Percentiles rank a stretch among this genome's conserved stretches.
Evolutionary conservation across 768 basidiomycete genomes (phyloP).

Genomic region (Tylopilus subfusipes): DNA sequence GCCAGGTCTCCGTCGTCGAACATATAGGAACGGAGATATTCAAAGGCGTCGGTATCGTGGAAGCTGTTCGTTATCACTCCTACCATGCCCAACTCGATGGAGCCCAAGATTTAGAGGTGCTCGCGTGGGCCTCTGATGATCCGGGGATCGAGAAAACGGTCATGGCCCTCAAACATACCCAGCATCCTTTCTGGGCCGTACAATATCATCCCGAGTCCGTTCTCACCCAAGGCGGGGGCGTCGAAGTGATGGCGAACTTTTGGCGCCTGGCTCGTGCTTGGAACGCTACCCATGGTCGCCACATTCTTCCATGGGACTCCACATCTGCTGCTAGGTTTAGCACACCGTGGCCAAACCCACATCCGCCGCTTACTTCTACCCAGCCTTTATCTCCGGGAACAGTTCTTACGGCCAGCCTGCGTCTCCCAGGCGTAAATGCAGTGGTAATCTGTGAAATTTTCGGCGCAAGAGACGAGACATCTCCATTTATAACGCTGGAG

Average conservation of each 20-base stretch:
- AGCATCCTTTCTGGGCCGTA: constrained; percentile 78
- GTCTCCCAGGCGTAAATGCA: constrained; percentile 41
- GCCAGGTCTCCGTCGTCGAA: constrained; percentile 62
- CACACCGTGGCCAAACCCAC: constrained; percentile 54
- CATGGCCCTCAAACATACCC: constrained; percentile 68
- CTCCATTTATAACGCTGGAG: constrained; percentile 70
- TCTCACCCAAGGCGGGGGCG: constrained; percentile 64
- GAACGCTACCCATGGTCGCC: constrained; percentile 40
- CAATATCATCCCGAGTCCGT: constrained; percentile 90
- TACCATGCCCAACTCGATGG: constrained; percentile 55
- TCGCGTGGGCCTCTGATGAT: constrained; percentile 73
- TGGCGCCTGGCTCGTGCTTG: constrained; percentile 66
- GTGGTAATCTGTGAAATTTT: constrained; percentile 57
- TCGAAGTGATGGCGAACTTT: constrained; percentile 69
- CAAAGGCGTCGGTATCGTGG: constrained; percentile 46
- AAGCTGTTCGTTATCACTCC: constrained; percentile 79
- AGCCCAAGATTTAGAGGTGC: constrained; percentile 50
- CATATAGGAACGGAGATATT: constrained; percentile 64
- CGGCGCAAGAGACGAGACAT: constrained; percentile 52
- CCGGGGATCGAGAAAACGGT: constrained; percentile 64
- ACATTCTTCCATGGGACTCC: constrained; percentile 40
- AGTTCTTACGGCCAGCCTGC: constrained; percentile 40
- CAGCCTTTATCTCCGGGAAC: constrained; percentile 21
- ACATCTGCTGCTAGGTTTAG: constrained; percentile 39
- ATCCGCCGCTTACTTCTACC: constrained; percentile 20